Base-by-base conservation (phyloP, 2,329 filamentous ascomycete species). In the Biscogniauxia mediterranea region DNA sequence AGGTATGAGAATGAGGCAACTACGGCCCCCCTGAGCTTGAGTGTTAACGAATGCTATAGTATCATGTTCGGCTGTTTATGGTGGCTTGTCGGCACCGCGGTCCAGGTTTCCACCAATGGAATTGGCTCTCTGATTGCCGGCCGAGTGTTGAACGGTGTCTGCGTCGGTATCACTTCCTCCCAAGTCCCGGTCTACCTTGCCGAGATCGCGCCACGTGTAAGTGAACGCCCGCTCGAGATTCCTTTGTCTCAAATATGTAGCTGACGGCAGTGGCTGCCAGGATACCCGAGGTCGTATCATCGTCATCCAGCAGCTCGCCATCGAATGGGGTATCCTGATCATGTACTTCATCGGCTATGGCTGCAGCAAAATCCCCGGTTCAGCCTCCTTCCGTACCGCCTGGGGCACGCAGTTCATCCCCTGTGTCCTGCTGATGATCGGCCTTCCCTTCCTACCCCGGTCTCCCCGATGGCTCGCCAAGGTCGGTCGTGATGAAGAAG, bases 241-340 rank as follows among this genome's bases (percentile, higher is more conserved):
- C 7, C 28, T 2, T 32, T 13, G 28, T 32, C 11, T 13, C 11
- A 5, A 9, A 32, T 32, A 32, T 2, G 7, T 32, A 32, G 7
- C 28, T 32, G 7, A 32, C 7, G 28, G 7, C 28, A 13, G 2
- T 32, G 28, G 28, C 28, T 32, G 80, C 79, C 68, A 72, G 69
- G 68, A 70, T 56, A 58, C 61, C 52, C 83, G 88, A 64, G 89
- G 88, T 17, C 82, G 86, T 52, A 80, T 93, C 38, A 88, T 93
- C 17, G 86, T 88, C 57, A 83, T 85, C 52, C 89, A 92, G 73
- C 89, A 92, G 73, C 89, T 88, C 80, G 87, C 89, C 25, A 92
- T 93, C 63, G 90, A 89, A 65, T 90, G 82, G 82, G 87, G 85
- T 64, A 89, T 89, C 65, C 71, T 89, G 61, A 87, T 89, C 75